phyloP scores from a whole-genome alignment of 306 rosid species.

The Rosa lucieae region DNA sequence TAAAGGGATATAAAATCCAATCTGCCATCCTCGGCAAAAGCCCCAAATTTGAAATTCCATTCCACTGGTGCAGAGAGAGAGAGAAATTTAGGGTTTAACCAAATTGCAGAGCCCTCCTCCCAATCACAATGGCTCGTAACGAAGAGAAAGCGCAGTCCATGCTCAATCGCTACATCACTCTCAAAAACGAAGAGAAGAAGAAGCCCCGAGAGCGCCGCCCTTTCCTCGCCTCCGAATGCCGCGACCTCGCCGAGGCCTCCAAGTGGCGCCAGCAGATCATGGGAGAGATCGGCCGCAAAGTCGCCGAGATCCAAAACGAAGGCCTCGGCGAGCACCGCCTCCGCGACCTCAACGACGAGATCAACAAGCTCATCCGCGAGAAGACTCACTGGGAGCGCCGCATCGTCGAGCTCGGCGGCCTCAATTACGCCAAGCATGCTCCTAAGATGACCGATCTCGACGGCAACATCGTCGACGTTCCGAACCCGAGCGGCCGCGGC shows the following conservation, averaged over 20 bases:
- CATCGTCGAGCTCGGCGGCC: conserved; percentile 85
- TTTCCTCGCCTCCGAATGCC: conserved; percentile 85
- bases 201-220: conserved; percentile 83
- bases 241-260: conserved; percentile 91
- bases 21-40: too few species aligned
- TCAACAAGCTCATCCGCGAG: conserved; percentile 81
- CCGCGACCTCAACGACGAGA: conserved; percentile 93
- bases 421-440: conserved; percentile 56
- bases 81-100: background rate
- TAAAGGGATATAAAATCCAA: too few species aligned
- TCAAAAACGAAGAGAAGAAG: conserved; percentile 92
- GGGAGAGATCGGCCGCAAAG: conserved; percentile 95
- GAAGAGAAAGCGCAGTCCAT: conserved; percentile 72
- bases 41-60: too few species aligned
- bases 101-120: background rate
- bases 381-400: conserved; percentile 89
- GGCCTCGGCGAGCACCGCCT: conserved; percentile 98
- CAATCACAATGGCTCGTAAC: conserved; percentile 63
- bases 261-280: conserved; percentile 91
- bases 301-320: conserved; percentile 96
- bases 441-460: conserved; percentile 95
- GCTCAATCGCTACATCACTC: conserved; percentile 80
- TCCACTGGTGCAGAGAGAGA: too few species aligned
- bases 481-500: conserved; percentile 92
- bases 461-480: conserved; percentile 91